Evolutionary conservation across 1,139 yeast genomes (phyloP).

Genomic region (Scheffersomyces stambukii): DNA sequence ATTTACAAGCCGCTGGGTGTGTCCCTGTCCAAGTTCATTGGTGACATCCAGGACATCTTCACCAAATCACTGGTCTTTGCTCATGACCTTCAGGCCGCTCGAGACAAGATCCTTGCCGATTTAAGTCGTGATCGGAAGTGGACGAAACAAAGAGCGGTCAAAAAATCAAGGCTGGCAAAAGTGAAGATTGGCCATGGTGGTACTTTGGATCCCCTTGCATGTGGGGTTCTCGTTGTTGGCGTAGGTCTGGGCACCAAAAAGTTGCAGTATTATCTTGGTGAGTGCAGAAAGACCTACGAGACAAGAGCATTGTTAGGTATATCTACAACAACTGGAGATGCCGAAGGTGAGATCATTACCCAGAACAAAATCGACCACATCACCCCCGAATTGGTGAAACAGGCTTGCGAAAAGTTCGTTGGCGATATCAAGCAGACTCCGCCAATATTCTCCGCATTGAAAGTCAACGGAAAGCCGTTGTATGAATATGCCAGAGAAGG

Average conservation of each 20-base stretch:
- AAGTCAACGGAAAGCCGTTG: slow-evolving; percentile 89
- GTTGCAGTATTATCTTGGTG: slow-evolving; percentile 65
- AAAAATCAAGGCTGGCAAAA: slow-evolving; percentile 46
- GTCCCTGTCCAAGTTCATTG: slow-evolving; percentile 72
- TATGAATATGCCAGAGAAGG: slow-evolving; percentile 94
- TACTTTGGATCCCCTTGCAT: slow-evolving; percentile 90
- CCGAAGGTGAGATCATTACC: slow-evolving; percentile 76
- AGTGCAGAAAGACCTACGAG: slow-evolving; percentile 73
- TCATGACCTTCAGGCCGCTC: slow-evolving; percentile 44
- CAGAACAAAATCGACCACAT: slow-evolving; percentile 57
- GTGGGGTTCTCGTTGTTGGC: slow-evolving; percentile 90
- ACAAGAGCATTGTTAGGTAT: slow-evolving; percentile 85
- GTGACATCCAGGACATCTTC: slow-evolving; percentile 59
- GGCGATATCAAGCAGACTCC: slow-evolving; percentile 89
- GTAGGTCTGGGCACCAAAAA: slow-evolving; percentile 86
- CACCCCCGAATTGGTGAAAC: slow-evolving; percentile 47
- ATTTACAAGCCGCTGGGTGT: slow-evolving; percentile 84
- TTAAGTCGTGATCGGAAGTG: slow-evolving; percentile 45
- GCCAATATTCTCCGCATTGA: slow-evolving; percentile 90
- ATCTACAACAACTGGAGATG: slow-evolving; percentile 90
- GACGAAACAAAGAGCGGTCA: slow-evolving; percentile 40
- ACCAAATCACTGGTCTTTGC: slow-evolving; percentile 58
- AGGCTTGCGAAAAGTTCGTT: slow-evolving; percentile 56
- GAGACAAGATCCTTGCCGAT: slow-evolving; percentile 25
- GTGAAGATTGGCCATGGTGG: slow-evolving; percentile 98